Base-by-base conservation (phyloP, 208 protist species). In the Trypanosoma melophagium region DNA sequence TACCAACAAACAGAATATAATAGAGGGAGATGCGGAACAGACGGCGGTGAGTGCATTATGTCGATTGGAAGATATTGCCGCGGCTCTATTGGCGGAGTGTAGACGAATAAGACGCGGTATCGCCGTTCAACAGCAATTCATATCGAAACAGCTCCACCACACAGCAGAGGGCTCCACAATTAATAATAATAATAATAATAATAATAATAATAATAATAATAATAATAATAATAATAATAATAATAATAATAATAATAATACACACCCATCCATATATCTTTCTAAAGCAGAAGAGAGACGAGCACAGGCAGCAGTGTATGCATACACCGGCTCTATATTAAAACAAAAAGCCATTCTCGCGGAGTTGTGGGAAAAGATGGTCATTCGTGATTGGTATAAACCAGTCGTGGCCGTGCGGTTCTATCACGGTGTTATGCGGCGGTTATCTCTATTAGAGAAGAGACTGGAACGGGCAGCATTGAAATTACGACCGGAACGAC, bases 351-450 rank as follows among this genome's bases (percentile, higher is more conserved):
- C 40, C 7, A 12, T 14, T 14, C 7, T 44, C 12, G 64, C 51
- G 31, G 25, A 57, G 35, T 31, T 76, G 25, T 76, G 71, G 71
- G 44, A 76, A 16, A 38, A 50, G 7, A n/a, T 64, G 12, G 62
- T 76, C 2, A 13, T 71, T 12, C 41, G 49, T 13, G 28, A 4
- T 49, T 76, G 71, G 71, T 76, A 63, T 47, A 24, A 61, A 17
- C 17, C 14, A 16, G 44, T 47, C 17, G 71, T 76, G 10, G 5
- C 61, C 1, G 47, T 22, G 5, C 58, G 38, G 4, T 76, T 76
- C 60, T 76, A 59, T 38, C 21, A 13, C 14, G 3, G 16, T 8
- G 60, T 62, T 10, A 58, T 62, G 31, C 7, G 12, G 50, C n/a
- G n/a, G n/a, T 40, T 74, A 25, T 45, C 22, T 17, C 45, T 21